phyloP scores from a whole-genome alignment of 768 basidiomycete genomes.

The Trametes gibbosa region DNA sequence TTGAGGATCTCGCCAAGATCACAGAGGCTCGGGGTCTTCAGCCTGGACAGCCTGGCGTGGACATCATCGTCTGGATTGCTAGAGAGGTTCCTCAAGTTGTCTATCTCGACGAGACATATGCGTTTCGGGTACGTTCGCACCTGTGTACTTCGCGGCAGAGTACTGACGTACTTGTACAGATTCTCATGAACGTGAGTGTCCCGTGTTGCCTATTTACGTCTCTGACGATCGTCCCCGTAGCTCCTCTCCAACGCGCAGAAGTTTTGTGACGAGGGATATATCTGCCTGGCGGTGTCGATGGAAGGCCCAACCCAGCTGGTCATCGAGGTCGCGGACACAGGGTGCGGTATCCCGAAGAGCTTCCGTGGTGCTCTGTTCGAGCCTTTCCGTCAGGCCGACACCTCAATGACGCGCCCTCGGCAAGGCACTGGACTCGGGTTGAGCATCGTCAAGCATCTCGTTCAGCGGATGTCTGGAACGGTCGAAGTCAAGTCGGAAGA shows the following conservation, averaged over 20 bases:
- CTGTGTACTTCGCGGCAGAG: not conserved
- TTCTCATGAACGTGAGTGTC: constrained; percentile 29
- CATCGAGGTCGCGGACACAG: constrained; percentile 26
- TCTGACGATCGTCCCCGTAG: constrained; percentile 3
- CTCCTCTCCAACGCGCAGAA: constrained; percentile 30
- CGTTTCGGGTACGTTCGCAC: constrained; percentile 22
- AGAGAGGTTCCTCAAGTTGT: constrained; percentile 24
- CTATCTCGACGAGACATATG: constrained; percentile 30
- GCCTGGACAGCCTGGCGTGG: constrained; percentile 21
- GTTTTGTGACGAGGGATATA: constrained; percentile 28
- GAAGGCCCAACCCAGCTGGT: constrained; percentile 16
- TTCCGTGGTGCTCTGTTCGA: constrained; percentile 28
- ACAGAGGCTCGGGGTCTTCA: constrained; percentile 24
- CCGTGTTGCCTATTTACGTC: not conserved
- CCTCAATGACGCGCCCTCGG: constrained; percentile 24
- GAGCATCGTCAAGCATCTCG: constrained; percentile 32
- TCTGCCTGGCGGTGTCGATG: constrained; percentile 24
- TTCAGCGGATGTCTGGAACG: constrained; percentile 29
- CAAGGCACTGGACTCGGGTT: constrained; percentile 30
- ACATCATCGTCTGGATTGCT: constrained; percentile 25
- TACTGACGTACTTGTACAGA: constrained; percentile 1
- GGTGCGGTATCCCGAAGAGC: constrained; percentile 29
- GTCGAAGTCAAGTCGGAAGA: constrained; percentile 29
- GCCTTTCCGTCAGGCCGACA: constrained; percentile 30
- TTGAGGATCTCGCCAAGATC: constrained; percentile 28